Base-by-base conservation (phyloP, 345 rosid genomes). In the Mangifera indica region DNA sequence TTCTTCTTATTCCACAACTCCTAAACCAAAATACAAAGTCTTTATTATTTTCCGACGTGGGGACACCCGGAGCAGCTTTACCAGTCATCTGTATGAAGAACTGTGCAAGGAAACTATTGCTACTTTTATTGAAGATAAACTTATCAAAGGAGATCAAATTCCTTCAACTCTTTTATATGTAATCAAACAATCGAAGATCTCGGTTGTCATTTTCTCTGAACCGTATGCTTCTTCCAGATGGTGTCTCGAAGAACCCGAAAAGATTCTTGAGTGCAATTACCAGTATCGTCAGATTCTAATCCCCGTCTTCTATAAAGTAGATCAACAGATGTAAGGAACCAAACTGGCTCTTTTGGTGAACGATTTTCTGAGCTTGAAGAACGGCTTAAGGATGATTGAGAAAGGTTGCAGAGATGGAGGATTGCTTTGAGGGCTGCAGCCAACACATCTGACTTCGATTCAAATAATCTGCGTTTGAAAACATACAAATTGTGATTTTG, bases 301-400 rank as follows among this genome's bases (percentile, higher is more conserved):
- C 5, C 37, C 37, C 0, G 3, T 32, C 3, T 32, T 32, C 5
- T 32, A 32, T 32, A 3, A 32, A 3, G 37, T 32, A 2, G 37
- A 32, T 32, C 37, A 32, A 2, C 37, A 32, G 0, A 32, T 32
- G 37, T 32, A 32, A 1, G 37, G 37, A 32, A 32, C 0, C 37
- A 81, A 45, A 56, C 66, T 21, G 84, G 79, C 53, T 44, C 54
- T 56, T 81, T 81, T 34, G 79, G 71, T 49, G 74, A 71, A 42
- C 25, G 40, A 3, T 81, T 81, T 17, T 71, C 61, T 32, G 56
- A 67, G 12, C 82, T 76, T 4, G 77, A 75, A 76, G 15, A 57
- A 5, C 25, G 3, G 24, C 10, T 17, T 18, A 9, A 25, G 10
- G 34, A 5, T 11, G 24, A 24, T 20, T 7, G 3, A 11, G 82